Evolutionary conservation across 352 stramenopile species (phyloP), one percentile per base, ranked within the genome.

Genomic region (Globisporangium rhizosaccharum): DNA sequence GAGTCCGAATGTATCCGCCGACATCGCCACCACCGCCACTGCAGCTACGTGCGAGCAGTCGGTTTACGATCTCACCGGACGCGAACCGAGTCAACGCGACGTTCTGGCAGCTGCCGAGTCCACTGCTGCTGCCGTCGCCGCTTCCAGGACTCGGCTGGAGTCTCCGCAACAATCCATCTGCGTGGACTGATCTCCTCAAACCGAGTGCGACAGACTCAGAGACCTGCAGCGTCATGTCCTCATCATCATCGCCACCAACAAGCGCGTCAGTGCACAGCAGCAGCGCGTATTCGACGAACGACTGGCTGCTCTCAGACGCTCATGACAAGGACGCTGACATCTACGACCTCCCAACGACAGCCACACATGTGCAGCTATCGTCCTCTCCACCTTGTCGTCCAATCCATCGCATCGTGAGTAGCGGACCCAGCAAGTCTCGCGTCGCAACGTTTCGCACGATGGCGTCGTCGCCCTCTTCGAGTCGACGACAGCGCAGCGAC

Each of bases 401-500:
- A n/a, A 5, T 0, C 0, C 41, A 3, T 46, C 41, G 12, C 41
- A 15, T 46, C 41, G 1, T 14, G 5, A 18, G 1, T 0, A 7
- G 28, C 53, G 53, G 14, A 2, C 45, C 0, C 36, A 58, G 73
- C 55, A 88, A 85, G 61, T 82, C 74, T 1, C 68, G 80, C 25
- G 79, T 90, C 14, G 76, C 73, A 8, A 33, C 68, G 12, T 70
- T 92, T 26, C 69, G 69, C 33, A 57, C 70, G 3, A 39, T 12
- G 7, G 5, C 33, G 33, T 39, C 33, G 5, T 39, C 33, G 33
- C 10, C 33, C 6, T 39, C 33, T 65, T 62, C 44, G 62, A 63
- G 11, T 12, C 37, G 11, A n/a, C 50, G 78, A 0, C 64, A 80
- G 50, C 80, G 83, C 36, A 93, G 83, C 59, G 75, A 93, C 62